Evolutionary conservation across 495 filamentous ascomycete species (phyloP), one percentile per base, ranked within the genome.

Genomic region (Penicillium nucicola): DNA sequence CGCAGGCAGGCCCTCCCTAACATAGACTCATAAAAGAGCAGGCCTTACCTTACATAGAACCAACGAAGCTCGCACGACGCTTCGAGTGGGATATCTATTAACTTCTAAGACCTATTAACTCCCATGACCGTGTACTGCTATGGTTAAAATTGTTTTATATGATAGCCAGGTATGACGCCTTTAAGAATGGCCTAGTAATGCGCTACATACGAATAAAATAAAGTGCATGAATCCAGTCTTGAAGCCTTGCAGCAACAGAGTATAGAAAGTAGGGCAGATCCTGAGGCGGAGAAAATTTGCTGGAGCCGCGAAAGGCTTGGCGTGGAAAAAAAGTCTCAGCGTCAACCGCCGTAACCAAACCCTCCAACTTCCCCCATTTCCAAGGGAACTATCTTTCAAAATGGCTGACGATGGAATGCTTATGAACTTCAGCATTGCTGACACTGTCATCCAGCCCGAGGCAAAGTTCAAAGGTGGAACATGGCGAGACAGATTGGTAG

Each of bases 371-470:
- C 33, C 30, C 22, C 20, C 23, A 43, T 43, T 38, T 45, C 23
- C 20, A 34, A 53, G 52, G 53, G 45, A 31, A 36, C 11, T 5
- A 41, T 43, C 2, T 49, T 44, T 51, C 44, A 56, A 42, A 52
- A 97, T 96, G 92, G 89, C 90, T 17, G 90, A 97, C 74, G 88
- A 95, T 85, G 90, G 89, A 42, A 86, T 98, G 82, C 80, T 97
- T 40, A 77, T 97, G 66, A 97, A 98, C 65, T 97, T 97, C 63
- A 80, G 87, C 46, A 73, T 93, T 23, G 76, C 78, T 12, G 87
- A 88, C 55, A 77, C 74, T 13, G 66, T 74, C 45, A 69, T 69
- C 25, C 86, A 84, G 48, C 77, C 78, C 4, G 77, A 82, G 38
- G 76, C 80, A 39, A 85, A 82, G 52, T 89, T 95, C 65, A 91